Base-by-base conservation (phyloP, 1,139 yeast species). In the Hyphopichia burtonii region DNA sequence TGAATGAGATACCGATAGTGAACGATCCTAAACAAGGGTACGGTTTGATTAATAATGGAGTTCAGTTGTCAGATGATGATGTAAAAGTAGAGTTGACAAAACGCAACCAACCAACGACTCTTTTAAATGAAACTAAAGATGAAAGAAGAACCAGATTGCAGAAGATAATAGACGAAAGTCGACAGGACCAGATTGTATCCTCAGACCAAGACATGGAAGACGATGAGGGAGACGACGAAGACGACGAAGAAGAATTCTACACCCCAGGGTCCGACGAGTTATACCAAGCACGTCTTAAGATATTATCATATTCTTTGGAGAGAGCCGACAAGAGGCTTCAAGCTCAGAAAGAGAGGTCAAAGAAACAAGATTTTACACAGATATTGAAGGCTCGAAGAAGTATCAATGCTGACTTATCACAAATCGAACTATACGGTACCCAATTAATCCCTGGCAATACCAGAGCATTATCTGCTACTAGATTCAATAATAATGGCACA, bases 191-290 rank as follows among this genome's bases (percentile, higher is more conserved):
- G n/a, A n/a, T n/a, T n/a, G n/a, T n/a, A n/a, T n/a, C n/a, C n/a
- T n/a, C n/a, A n/a, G n/a, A n/a, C n/a, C n/a, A n/a, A n/a, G 36
- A 33, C 15, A 7, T 50, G 14, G 53, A 45, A 10, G 62, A 53
- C 14, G 67, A 52, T 3, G 66, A 53, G 1, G 58, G 46, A 3
- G 74, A 65, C 1, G 74, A 63, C 3, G 84, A 77, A 3, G 86
- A 86, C 18, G 94, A 85, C 44, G 96, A 87, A 46, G 94, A 85
- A 44, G 96, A 87, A 46, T 89, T 86, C 55, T 89, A 83, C 56
- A 89, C 96, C 0, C 95, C 95, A 0, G 96, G 96, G 0, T 61
- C 78, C 1, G 65, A 67, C 6, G 77, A 72, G n/a, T 61, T 90
- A 16, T 63, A 75, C n/a, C 65, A 70, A 1, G 73, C 81, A 0